Conservation (phyloP, 495 filamentous ascomycete genomes). For the Penicillium parvum region DNA sequence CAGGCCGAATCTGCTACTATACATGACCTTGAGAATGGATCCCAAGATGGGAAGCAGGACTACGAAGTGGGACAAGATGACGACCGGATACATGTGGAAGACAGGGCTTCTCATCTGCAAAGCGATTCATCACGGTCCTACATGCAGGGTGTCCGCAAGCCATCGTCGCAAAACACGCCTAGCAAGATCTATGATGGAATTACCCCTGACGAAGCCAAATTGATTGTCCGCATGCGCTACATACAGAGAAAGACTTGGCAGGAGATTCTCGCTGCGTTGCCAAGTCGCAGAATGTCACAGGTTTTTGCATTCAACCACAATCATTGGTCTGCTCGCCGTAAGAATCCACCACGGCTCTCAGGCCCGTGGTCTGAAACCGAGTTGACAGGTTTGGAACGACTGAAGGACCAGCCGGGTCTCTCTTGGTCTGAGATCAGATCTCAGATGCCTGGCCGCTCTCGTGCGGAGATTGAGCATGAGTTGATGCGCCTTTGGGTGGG, state of each 20-base stretch:
- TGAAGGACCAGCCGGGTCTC: conserved; percentile 29
- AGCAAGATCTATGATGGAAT: conserved; percentile 14
- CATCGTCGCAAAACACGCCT: conserved; percentile 11
- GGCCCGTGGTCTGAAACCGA: conserved; percentile 34
- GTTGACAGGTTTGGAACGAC: conserved; percentile 19
- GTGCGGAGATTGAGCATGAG: conserved; percentile 37
- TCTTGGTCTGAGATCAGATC: conserved; percentile 31
- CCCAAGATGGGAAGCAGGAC: too few relatives aligned
- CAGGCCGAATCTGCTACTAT: conserved; percentile 14
- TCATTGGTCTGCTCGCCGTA: conserved; percentile 34
- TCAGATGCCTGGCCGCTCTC: conserved; percentile 28
- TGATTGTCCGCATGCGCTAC: conserved; percentile 32
- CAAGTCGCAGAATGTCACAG: conserved; percentile 18
- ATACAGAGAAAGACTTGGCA: conserved; percentile 27
- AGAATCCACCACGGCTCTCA: conserved; percentile 29
- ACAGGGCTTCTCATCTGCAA: conserved; percentile 1
- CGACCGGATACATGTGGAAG: conserved; percentile 44
- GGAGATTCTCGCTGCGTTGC: conserved; percentile 29
- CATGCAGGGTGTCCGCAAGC: neutral
- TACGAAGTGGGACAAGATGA: conserved; percentile 40
- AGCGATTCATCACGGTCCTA: conserved; percentile 6
- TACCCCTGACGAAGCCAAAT: conserved; percentile 32
- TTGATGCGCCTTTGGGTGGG: conserved; percentile 36
- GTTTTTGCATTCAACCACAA: conserved; percentile 25
- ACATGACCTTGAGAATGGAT: neutral